Base-by-base conservation (phyloP, 1,284 basidiomycete species). In the Exobasidium rhododendri region DNA sequence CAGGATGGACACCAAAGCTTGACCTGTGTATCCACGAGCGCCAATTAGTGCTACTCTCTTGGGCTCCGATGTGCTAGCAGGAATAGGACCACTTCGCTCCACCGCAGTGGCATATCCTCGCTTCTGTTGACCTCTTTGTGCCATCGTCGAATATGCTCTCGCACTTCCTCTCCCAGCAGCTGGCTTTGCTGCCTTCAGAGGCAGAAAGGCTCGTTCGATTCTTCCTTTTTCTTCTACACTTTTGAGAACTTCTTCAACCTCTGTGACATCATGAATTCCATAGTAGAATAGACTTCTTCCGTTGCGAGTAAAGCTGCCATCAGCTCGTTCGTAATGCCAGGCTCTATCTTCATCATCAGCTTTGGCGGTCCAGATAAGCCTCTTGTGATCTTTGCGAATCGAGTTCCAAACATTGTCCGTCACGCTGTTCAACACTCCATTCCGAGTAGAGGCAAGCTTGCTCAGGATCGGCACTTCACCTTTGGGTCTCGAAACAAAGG, bases 291-390 rank as follows among this genome's bases (percentile, higher is more conserved):
- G 83, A 77, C 88, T 92, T 80, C 83, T 80, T 50, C 94, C 93
- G 32, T 91, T 91, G 58, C 96, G 86, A 11, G 94, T 96, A 83
- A 99, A 99, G 81, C 90, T 92, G 6, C 94, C 94, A 73, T 98
- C 94, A 0, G 94, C 92, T 60, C 92, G 87, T 84, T 99, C 96
- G 79, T 97, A 99, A 83, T 99, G 94, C 94, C 94, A 99, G 1
- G 89, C 87, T 45, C 94, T 87, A 83, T 96, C 84, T 83, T 97
- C 94, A 81, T 98, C 94, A 72, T 97, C 93, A 6, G 89, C 89
- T 74, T 89, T 89, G 1, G 91, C 89, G 11, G 94, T 97, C 94
- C 96, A 98, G 84, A 99, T 94, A 44, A 99, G 86, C 62, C 87
- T 87, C 73, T 88, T 88, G 83, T 97, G 90, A 81, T 98, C 93